Evolutionary conservation across 2,329 filamentous ascomycete genomes (phyloP).

Genomic region (Paradendryphiella salina): DNA sequence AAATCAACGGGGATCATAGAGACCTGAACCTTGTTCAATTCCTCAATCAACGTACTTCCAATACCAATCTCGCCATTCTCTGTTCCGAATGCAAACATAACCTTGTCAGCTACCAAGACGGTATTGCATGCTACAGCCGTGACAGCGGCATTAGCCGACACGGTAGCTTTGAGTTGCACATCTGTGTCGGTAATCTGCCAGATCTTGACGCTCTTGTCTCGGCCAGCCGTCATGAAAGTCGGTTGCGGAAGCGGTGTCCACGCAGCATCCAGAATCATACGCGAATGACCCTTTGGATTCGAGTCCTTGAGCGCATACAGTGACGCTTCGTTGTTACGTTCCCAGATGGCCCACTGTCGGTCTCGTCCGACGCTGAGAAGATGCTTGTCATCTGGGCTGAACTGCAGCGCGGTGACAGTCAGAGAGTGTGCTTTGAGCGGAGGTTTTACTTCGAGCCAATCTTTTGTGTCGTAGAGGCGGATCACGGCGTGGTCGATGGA

Average conservation of each 20-base stretch:
- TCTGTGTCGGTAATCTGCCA: slow-evolving; percentile 51
- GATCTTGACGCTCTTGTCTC: slow-evolving; percentile 78
- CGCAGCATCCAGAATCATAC: slow-evolving; percentile 88
- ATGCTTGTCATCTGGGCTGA: slow-evolving; percentile 72
- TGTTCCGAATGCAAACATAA: slow-evolving; percentile 40
- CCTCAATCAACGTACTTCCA: slow-evolving; percentile 6
- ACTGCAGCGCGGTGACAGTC: slow-evolving; percentile 80
- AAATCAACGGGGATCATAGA: slow-evolving; percentile 19
- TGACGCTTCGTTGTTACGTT: slow-evolving; percentile 47
- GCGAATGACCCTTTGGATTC: slow-evolving; percentile 82
- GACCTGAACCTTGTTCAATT: slow-evolving; percentile 21
- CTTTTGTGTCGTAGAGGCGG: slow-evolving; percentile 80
- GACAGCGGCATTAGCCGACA: slow-evolving; percentile 32
- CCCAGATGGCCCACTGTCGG: slow-evolving; percentile 85
- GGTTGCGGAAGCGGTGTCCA: slow-evolving; percentile 63
- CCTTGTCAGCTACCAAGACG: not conserved
- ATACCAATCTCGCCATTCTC: slow-evolving; percentile 38
- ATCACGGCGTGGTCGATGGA: slow-evolving; percentile 94
- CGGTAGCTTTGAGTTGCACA: slow-evolving; percentile 29
- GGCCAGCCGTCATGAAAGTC: slow-evolving; percentile 82
- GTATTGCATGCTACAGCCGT: slow-evolving; percentile 36
- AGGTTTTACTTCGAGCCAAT: slow-evolving; percentile 86
- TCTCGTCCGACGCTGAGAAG: slow-evolving; percentile 90
- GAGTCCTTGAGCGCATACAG: slow-evolving; percentile 63
- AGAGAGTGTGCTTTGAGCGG: slow-evolving; percentile 82